Percentiles rank a stretch among this genome's conserved stretches.
These are phyloP conservation scores for Magnolia sinica DNA, from an alignment of 164 flowering plant genomes.

Conservation along the genomic window DNA sequence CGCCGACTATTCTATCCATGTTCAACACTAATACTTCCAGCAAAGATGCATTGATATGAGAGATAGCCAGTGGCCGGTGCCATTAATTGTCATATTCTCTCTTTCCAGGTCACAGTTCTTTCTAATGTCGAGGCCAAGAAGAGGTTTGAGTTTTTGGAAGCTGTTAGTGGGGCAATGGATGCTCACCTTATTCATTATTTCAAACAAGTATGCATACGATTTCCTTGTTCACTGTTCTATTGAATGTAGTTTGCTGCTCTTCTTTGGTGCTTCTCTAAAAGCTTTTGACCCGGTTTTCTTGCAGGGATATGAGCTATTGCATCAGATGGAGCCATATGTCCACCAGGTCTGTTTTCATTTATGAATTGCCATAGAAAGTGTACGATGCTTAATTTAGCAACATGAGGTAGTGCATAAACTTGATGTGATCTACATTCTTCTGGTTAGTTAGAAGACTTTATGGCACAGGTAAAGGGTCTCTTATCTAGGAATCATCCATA, in stretches of 20 bases:
- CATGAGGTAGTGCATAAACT: neutral
- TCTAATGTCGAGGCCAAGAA: slow-evolving; percentile 90
- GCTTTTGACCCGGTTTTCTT: too few species aligned
- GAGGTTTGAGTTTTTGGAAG: slow-evolving; percentile 95
- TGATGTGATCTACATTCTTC: too few species aligned
- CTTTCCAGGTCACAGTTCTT: slow-evolving; percentile 72
- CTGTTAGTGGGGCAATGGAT: slow-evolving; percentile 79
- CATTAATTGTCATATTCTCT: neutral
- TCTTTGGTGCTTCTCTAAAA: too few species aligned
- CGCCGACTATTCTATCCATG: neutral
- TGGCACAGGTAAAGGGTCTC: too few species aligned
- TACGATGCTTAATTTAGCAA: neutral
- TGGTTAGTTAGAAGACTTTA: too few species aligned
- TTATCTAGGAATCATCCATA: too few species aligned
- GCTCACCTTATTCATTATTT: too few species aligned
- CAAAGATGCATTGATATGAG: neutral
- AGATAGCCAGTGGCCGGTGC: neutral
- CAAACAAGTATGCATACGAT: too few species aligned
- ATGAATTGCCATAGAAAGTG: neutral
- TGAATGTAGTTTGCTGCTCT: too few species aligned
- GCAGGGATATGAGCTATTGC: too few species aligned
- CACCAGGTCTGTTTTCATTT: slow-evolving; percentile 60
- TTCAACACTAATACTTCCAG: slow-evolving; percentile 1
- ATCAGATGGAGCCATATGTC: neutral
- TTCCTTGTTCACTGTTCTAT: too few species aligned